A percentile compares a stretch with the other conserved stretches of the same genome.
These are phyloP conservation scores for Trifolium pratense DNA, from an alignment of 306 rosid species.

Conservation along the genomic window DNA sequence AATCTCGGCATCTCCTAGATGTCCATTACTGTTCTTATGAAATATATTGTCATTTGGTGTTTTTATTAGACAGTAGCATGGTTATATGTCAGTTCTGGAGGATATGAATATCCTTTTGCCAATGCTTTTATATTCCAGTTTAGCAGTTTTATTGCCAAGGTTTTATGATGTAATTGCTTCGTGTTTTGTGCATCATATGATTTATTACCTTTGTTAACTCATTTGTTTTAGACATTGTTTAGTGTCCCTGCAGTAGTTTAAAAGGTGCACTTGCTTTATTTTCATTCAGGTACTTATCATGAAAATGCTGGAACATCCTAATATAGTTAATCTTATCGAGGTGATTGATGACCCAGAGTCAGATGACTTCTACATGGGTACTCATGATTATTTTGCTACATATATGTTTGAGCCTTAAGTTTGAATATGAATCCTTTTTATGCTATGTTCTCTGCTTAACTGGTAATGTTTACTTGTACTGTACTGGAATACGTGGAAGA, in stretches of 20 bases:
- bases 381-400: constrained; percentile 30
- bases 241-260: constrained; percentile 17
- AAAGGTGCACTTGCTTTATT: constrained; percentile 21
- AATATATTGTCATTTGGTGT: constrained; percentile 3
- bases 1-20: constrained; percentile 13
- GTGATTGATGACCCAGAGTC: constrained; percentile 95
- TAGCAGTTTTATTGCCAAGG: not conserved
- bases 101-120: not conserved
- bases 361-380: constrained; percentile 96
- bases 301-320: constrained; percentile 97
- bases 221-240: constrained; percentile 25
- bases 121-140: constrained; percentile 1
- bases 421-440: constrained; percentile 21
- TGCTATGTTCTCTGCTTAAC: constrained; percentile 28
- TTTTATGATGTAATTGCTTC: constrained; percentile 1
- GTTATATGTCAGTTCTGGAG: not conserved
- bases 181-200: constrained; percentile 6
- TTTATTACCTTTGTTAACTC: constrained; percentile 1
- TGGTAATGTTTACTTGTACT: constrained; percentile 47
- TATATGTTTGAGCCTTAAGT: constrained; percentile 16
- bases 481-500: constrained; percentile 98
- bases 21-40: not conserved
- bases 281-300: constrained; percentile 92
- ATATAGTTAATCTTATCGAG: constrained; percentile 92
- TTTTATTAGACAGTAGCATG: constrained; percentile 10